These are phyloP conservation scores for Diaporthe caulivora DNA, from an alignment of 2,329 filamentous ascomycete genomes.

Conservation along the genomic window DNA sequence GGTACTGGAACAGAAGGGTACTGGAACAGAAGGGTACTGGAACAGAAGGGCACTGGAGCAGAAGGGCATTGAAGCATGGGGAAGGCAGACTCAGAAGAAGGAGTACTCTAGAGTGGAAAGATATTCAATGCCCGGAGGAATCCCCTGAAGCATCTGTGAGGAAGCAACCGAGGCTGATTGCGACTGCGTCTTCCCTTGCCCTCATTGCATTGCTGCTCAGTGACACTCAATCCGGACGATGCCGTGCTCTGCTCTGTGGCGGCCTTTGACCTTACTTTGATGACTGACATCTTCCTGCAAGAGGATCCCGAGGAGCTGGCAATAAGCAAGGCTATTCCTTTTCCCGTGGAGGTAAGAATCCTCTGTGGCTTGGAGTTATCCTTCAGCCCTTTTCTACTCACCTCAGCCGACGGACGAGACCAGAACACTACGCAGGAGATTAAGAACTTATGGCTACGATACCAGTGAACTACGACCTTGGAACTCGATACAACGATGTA, in stretches of 20 bases:
- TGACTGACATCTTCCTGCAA: not conserved
- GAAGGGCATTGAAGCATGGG: too few relatives aligned
- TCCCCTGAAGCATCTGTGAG: too few relatives aligned
- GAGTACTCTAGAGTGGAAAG: too few relatives aligned
- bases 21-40: too few relatives aligned
- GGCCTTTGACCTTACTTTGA: not conserved
- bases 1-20: too few relatives aligned
- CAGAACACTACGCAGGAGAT: not conserved
- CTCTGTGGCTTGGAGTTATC: not conserved
- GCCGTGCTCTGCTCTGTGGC: not conserved
- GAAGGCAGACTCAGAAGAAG: too few relatives aligned
- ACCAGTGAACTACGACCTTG: not conserved
- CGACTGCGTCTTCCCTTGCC: too few relatives aligned
- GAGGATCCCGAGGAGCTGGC: not conserved
- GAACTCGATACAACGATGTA: not conserved
- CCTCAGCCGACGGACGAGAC: not conserved
- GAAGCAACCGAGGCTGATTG: too few relatives aligned
- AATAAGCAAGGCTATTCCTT: not conserved
- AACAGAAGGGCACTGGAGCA: too few relatives aligned
- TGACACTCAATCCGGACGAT: not conserved
- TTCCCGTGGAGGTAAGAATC: not conserved
- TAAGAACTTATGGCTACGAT: not conserved
- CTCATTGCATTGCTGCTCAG: not conserved
- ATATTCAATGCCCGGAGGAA: too few relatives aligned
- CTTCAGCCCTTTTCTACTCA: not conserved